A percentile compares a stretch with the other conserved stretches of the same genome.
Evolutionary conservation across 495 filamentous ascomycete genomes (phyloP).

Genomic region (Platismatia glauca): DNA sequence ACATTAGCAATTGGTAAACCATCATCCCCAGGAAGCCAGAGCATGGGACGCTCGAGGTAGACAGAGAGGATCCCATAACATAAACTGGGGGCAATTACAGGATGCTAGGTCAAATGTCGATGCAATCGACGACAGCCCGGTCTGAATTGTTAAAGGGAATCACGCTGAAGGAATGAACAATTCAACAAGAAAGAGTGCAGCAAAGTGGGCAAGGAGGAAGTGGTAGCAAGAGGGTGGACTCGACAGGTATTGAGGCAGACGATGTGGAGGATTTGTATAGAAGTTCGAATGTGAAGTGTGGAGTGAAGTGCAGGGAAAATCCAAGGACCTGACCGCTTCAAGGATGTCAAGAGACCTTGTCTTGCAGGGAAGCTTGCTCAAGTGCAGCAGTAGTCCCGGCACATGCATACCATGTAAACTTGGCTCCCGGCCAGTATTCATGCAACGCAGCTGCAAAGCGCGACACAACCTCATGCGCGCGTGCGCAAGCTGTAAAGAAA

Average conservation of each 20-base stretch:
- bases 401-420: constrained; percentile 9
- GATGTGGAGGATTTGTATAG: constrained; percentile 1
- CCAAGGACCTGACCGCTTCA: constrained; percentile 6
- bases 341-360: constrained; percentile 11
- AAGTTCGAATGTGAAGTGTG: background rate
- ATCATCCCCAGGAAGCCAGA: background rate
- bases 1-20: constrained; percentile 1
- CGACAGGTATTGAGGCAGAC: background rate
- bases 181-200: background rate
- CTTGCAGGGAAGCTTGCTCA: constrained; percentile 16
- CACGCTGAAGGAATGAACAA: background rate
- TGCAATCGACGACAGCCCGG: background rate
- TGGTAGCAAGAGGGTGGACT: background rate
- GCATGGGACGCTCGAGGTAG: constrained; percentile 6
- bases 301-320: constrained; percentile 3
- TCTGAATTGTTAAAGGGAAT: background rate
- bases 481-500: background rate
- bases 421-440: constrained; percentile 12
- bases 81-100: constrained; percentile 4
- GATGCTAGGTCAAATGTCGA: background rate
- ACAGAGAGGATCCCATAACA: constrained; percentile 6
- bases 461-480: background rate
- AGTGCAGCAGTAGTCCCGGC: constrained; percentile 11
- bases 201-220: background rate
- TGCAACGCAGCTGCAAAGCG: constrained; percentile 6